Evolutionary conservation across 2,329 filamentous ascomycete genomes (phyloP), one percentile per base, ranked within the genome.

Genomic region (Pseudovirgaria hyperparasitica): DNA sequence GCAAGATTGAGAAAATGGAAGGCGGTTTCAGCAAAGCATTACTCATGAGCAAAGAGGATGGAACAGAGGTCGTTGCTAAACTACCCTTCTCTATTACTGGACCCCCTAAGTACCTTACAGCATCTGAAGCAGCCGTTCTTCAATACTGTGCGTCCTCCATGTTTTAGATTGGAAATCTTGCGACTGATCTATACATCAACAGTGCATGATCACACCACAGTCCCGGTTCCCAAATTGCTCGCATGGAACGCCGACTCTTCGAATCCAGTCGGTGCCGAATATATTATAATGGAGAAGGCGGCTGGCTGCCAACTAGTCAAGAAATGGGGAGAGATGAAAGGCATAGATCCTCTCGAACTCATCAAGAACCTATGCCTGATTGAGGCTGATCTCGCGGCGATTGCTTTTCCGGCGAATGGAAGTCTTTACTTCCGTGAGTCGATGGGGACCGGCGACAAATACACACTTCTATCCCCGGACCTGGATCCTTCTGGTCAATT

Each of bases 271-370:
- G 45, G 49, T 5, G 35, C 37, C 2, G 51, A 56, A 34, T 54
- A 50, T 24, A 53, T 54, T 14, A 30, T 55, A 6, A 50, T 53
- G 45, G 47, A 53, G 26, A 50, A 46, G 22, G 40, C 39, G n/a
- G 5, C 19, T 6, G 48, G 48, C 2, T 29, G 20, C 16, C 41
- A 45, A 22, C 31, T 57, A 7, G 39, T 39, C 25, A 38, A 38
- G 2, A 36, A 35, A n/a, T 57, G 49, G 50, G 38, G 29, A 5
- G 28, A 36, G 4, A 43, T 56, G 42, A 29, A 30, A 18, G 23
- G 37, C n/a, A 14, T 29, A 8, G 32, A 46, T 3, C 32, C 39
- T 21, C 39, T 45, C 10, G 17, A 30, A 20, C 25, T 57, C n/a
- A 35, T 50, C 3, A 34, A 41, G 29, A 33, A 42, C 6, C 28